Base-by-base conservation (phyloP, 306 rosid genomes). In the Lathyrus tuberosus region DNA sequence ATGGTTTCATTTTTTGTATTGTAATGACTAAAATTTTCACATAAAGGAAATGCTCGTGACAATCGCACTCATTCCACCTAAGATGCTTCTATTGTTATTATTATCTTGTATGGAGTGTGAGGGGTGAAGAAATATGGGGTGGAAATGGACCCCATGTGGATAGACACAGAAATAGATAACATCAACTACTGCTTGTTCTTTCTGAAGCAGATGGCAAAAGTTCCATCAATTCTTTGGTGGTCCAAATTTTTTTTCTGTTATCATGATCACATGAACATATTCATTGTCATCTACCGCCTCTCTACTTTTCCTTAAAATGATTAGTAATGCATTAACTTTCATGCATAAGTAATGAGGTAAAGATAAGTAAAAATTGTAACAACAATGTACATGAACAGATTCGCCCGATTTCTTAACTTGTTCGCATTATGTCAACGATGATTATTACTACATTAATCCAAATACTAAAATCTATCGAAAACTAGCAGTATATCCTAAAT, bases 131-230 rank as follows among this genome's bases (percentile, higher is more conserved):
- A 63, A 61, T 73, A 57, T 59, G 76, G 84, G 61, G 54, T 61
- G 26, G 63, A 49, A 76, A 57, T 56, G 79, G 84, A 65, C 56
- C 77, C 83, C 87, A 86, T 76, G 75, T 78, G 31, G 14, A 11
- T 47, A 82, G 75, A 65, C 18, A 66, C 73, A 61, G 65, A 58
- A 24, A 37, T 44, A 35, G 66, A 54, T 71, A 62, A 35, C 79
- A 26, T 72, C 71, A 73, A 75, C 83, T 69, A 62, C 84, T 77
- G 59, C 61, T 76, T 64, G 22, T 71, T 56, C 83, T 83, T 80
- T 81, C 58, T 54, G 17, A 70, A 75, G 81, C 77, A 81, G 77
- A 79, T 68, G 69, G 73, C 75, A 56, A 86, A 86, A 71, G 70
- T 12, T 73, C 30, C 58, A 71, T 85, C 81, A 78, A 62, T 64